A percentile compares a stretch with the other conserved stretches of the same genome.
These are phyloP conservation scores for Amauroascus niger DNA, from an alignment of 2,329 filamentous ascomycete genomes.

Conservation along the genomic window DNA sequence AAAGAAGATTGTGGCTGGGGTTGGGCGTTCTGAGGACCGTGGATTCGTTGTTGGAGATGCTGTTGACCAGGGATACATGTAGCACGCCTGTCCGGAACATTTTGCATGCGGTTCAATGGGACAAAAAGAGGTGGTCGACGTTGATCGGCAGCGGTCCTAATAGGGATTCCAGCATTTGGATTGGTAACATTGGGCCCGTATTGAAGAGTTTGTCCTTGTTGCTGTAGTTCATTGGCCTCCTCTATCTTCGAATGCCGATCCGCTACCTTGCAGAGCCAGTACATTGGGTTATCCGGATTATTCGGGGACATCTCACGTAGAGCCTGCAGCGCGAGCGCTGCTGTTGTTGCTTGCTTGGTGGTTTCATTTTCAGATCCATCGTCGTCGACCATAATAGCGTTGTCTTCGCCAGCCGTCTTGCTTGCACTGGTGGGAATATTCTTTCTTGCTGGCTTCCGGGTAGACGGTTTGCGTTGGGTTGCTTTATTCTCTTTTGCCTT, in stretches of 20 bases:
- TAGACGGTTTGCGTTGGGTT: neutral
- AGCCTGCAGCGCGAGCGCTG: neutral
- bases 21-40: neutral
- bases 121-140: neutral
- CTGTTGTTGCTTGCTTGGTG: no score
- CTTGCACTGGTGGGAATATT: neutral
- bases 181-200: neutral
- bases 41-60: neutral
- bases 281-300: neutral
- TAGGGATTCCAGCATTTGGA: neutral
- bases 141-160: neutral
- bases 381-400: neutral
- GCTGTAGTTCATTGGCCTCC: neutral
- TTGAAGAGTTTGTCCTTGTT: neutral
- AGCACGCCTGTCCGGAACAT: neutral
- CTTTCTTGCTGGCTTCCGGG: neutral
- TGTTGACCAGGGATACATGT: neutral
- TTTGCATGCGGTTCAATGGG: neutral
- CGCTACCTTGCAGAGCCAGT: conserved; percentile 1
- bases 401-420: neutral
- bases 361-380: neutral
- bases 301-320: neutral
- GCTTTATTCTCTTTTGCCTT: neutral
- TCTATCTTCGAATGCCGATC: neutral
- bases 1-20: neutral